Evolutionary conservation across 1,284 basidiomycete species (phyloP).

Genomic region (Trametes versicolor): DNA sequence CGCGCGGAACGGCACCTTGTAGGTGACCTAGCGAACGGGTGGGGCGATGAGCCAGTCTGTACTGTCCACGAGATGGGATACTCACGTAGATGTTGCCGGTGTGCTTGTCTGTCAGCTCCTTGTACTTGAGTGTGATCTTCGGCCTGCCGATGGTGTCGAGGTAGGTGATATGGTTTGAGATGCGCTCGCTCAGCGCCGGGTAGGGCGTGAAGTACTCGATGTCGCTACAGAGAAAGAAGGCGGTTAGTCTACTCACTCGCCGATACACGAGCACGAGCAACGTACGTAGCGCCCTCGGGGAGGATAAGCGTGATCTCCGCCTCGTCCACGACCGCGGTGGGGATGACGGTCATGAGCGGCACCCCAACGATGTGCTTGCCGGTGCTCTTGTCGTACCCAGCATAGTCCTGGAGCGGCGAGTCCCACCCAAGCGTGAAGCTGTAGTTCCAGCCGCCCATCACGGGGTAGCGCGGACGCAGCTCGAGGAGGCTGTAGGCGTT

Average conservation of each 20-base stretch:
- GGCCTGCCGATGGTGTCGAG: constrained; percentile 95
- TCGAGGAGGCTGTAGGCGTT: constrained; percentile 77
- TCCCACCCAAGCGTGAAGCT: constrained; percentile 95
- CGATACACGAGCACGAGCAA: constrained; percentile 22
- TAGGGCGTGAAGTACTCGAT: constrained; percentile 85
- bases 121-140: constrained; percentile 77
- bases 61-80: constrained; percentile 6
- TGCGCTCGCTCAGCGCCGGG: constrained; percentile 66
- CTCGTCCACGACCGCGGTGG: constrained; percentile 85
- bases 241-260: background rate
- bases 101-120: constrained; percentile 83
- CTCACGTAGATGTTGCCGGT: constrained; percentile 75
- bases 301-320: constrained; percentile 85
- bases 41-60: constrained; percentile 2
- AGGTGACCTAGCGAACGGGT: constrained; percentile 73
- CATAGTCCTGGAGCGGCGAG: constrained; percentile 80
- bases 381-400: constrained; percentile 64
- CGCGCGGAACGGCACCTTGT: constrained; percentile 80
- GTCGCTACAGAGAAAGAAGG: constrained; percentile 59
- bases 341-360: constrained; percentile 87
- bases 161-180: constrained; percentile 84
- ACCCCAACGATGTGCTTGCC: constrained; percentile 81
- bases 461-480: constrained; percentile 89
- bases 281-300: constrained; percentile 94
- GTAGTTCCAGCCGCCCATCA: constrained; percentile 99